Evolutionary conservation across 2,329 filamentous ascomycete species (phyloP), one percentile per base, ranked within the genome.

Genomic region (Hypomyces perniciosus): DNA sequence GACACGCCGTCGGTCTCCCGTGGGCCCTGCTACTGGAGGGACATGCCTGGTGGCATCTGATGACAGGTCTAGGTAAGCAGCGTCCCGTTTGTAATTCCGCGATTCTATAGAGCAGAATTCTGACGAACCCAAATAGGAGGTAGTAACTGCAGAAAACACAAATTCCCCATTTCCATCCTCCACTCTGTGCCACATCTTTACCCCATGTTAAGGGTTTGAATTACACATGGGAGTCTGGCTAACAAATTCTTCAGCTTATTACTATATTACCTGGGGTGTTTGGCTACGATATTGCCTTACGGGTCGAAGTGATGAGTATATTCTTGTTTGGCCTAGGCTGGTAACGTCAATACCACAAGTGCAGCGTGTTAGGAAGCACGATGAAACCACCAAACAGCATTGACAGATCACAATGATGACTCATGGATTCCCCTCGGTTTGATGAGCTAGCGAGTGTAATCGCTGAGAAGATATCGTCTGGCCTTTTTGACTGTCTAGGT

Each of bases 231-330:
- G 27, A 47, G 30, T 10, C 35, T 40, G 5, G 44, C 59, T 62
- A 48, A 64, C 54, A 30, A 48, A 27, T 28, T 13, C 13, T 35
- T n/a, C 51, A 65, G 88, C 88, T 12, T 95, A 95, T 67, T 86
- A 85, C 63, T 90, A 92, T 64, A 89, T 95, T 58, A 74, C 83
- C 10, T 95, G 89, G 88, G 85, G 88, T 4, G 83, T 91, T 28
- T 92, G 88, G 85, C 75, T 93, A 13, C 80, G 88, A 38, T 83
- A 86, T 55, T 90, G 87, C 59, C 71, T 93, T 45, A 88, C 90
- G 55, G 81, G 83, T 4, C 77, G 77, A 42, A 86, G 89, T 61
- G 79, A 86, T 39, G 81, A 90, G 62, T 93, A 83, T 62, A 74
- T 78, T 59, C 70, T 93, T 50, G 61, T 78, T 46, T 95, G 89